Percentiles rank a stretch among this genome's conserved stretches.
Evolutionary conservation across 768 basidiomycete genomes (phyloP).

Genomic region (Dentipellis fragilis): DNA sequence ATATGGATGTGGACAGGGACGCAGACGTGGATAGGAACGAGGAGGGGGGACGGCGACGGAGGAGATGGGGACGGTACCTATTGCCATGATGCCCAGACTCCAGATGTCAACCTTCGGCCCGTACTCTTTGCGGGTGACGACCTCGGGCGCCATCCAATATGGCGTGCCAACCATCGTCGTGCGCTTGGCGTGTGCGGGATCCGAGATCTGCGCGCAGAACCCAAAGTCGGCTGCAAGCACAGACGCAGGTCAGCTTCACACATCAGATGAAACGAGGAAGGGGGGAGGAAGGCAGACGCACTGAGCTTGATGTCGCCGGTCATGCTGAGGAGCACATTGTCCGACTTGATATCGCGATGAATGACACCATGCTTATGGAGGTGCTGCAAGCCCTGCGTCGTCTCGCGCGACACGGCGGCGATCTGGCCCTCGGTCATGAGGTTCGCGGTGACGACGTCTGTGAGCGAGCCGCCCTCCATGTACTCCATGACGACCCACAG

Average conservation of each 20-base stretch:
- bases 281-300: no score
- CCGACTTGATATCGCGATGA: slow-evolving; percentile 98
- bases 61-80: slow-evolving; percentile 44
- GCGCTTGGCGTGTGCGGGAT: slow-evolving; percentile 72
- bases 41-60: not conserved
- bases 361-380: slow-evolving; percentile 95
- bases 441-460: slow-evolving; percentile 92
- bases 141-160: slow-evolving; percentile 99
- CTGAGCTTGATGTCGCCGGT: slow-evolving; percentile 97
- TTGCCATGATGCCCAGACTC: slow-evolving; percentile 94
- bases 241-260: not conserved
- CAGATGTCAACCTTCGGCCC: slow-evolving; percentile 98
- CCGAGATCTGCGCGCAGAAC: slow-evolving; percentile 96
- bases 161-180: slow-evolving; percentile 99
- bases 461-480: slow-evolving; percentile 94
- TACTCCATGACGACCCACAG: slow-evolving; percentile 99
- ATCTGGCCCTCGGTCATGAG: slow-evolving; percentile 99
- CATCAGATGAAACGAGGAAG: no score
- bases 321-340: slow-evolving; percentile 89
- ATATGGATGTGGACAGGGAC: slow-evolving; percentile 6
- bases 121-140: slow-evolving; percentile 95
- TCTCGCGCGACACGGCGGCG: slow-evolving; percentile 91
- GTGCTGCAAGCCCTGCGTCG: slow-evolving; percentile 87
- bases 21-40: not conserved
- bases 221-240: slow-evolving; percentile 78